Percentiles rank a stretch among this genome's conserved stretches.
Conservation (phyloP, 2,329 filamentous ascomycete genomes). For the Ceratocystis colombiana region DNA sequence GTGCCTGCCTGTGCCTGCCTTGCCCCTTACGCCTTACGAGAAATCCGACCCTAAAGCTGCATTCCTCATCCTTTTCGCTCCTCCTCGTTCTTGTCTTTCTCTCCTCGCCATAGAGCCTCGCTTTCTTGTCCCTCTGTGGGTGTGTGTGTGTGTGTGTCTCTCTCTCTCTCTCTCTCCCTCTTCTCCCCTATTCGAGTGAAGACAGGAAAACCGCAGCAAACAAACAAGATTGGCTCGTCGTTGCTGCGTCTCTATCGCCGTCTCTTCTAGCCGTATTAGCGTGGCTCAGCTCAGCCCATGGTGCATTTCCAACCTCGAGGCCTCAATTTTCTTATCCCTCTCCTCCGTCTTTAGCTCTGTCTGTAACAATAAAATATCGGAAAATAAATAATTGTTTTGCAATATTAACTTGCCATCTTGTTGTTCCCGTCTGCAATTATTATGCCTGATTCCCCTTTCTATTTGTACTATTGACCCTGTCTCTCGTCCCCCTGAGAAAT, state of each 20-base stretch:
- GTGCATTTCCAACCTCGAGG: too few species aligned
- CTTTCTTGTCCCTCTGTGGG: not conserved
- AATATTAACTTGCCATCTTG: too few species aligned
- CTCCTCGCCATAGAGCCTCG: not conserved
- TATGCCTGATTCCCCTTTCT: not conserved
- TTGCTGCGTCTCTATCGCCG: not conserved
- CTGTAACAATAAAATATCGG: too few species aligned
- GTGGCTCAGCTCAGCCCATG: slow-evolving; percentile 7
- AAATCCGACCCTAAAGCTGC: not conserved
- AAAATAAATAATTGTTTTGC: too few species aligned
- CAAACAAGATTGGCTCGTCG: not conserved
- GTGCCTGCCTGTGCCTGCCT: not conserved
- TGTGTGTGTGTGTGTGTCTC: too few species aligned
- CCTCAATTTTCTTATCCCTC: too few species aligned
- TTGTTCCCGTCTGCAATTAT: not conserved
- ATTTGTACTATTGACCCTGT: not conserved
- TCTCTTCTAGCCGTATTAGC: not conserved
- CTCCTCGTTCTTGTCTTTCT: not conserved
- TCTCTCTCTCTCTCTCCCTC: not conserved
- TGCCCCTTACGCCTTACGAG: slow-evolving; percentile 5
- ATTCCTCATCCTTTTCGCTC: slow-evolving; percentile 4
- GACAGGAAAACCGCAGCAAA: too few species aligned
- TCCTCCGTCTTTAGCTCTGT: too few species aligned
- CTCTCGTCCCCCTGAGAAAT: not conserved
- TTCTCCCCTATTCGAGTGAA: too few species aligned